These are phyloP conservation scores for Cordyceps pruinosa DNA, from an alignment of 2,329 filamentous ascomycete species.

Conservation along the genomic window DNA sequence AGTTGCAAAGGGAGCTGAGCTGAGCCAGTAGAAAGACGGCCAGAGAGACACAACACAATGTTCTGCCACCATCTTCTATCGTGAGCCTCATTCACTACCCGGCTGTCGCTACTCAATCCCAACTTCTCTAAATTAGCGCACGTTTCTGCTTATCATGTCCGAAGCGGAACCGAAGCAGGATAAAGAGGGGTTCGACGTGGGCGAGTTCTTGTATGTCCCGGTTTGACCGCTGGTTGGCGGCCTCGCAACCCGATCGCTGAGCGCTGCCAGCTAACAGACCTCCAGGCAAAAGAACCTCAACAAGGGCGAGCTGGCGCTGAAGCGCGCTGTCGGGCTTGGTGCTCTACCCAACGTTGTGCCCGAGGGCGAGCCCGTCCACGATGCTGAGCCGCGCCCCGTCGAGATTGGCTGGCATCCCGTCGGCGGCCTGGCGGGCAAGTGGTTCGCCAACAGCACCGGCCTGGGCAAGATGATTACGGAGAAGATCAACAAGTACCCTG, in stretches of 20 bases:
- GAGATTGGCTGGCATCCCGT: constrained; percentile 54
- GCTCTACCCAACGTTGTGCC: constrained; percentile 27
- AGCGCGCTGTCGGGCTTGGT: constrained; percentile 29
- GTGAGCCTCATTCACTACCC: too few species aligned
- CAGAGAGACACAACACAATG: too few species aligned
- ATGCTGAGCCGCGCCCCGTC: constrained; percentile 31
- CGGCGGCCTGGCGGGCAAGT: constrained; percentile 48
- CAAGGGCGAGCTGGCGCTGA: constrained; percentile 30
- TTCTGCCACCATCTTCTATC: too few species aligned
- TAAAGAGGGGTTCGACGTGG: constrained; percentile 9
- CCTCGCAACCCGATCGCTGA: background rate
- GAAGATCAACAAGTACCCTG: constrained; percentile 46
- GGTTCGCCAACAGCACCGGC: constrained; percentile 50
- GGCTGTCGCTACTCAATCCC: background rate
- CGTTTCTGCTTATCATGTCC: background rate
- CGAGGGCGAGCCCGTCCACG: constrained; percentile 20
- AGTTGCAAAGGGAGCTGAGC: too few species aligned
- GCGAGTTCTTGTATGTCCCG: constrained; percentile 8
- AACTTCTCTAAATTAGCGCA: background rate
- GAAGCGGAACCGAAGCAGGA: background rate
- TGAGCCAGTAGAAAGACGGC: too few species aligned
- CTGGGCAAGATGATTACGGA: constrained; percentile 50
- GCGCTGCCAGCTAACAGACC: background rate
- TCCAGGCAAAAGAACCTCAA: constrained; percentile 25
- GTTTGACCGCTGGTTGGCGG: background rate